These are phyloP conservation scores for Ceratobasidium sp. DNA, from an alignment of 1,284 basidiomycete species.

Conservation along the genomic window DNA sequence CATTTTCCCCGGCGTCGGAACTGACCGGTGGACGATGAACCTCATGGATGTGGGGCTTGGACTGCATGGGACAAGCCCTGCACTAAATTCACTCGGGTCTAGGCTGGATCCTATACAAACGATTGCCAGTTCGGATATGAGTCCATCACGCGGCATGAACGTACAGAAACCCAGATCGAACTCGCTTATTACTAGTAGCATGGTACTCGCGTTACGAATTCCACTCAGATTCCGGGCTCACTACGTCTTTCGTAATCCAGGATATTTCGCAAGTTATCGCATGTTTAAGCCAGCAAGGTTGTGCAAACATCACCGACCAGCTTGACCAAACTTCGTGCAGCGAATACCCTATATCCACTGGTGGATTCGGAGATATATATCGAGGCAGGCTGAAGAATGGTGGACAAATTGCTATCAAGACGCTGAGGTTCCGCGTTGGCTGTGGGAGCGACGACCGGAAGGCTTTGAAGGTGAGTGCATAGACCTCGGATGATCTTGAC, in stretches of 20 bases:
- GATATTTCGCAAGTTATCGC: background rate
- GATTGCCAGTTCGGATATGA: too few relatives aligned
- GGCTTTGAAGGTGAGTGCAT: background rate
- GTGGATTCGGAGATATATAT: conserved; percentile 26
- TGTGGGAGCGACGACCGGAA: background rate
- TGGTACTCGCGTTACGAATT: background rate
- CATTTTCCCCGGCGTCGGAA: background rate
- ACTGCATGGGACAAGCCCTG: background rate
- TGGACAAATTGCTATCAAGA: conserved; percentile 28
- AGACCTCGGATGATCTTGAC: too few relatives aligned
- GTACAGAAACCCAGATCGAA: background rate
- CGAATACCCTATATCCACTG: conserved; percentile 12
- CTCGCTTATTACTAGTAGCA: background rate
- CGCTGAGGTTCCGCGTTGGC: background rate
- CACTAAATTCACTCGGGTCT: background rate
- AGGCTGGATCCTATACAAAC: too few relatives aligned
- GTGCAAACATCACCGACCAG: background rate
- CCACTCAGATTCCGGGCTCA: background rate
- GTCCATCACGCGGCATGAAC: too few relatives aligned
- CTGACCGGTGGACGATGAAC: background rate
- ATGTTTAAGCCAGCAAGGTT: conserved; percentile 3
- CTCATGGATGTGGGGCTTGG: background rate
- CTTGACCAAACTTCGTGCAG: background rate
- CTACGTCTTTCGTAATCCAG: background rate
- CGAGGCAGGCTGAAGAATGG: conserved; percentile 4